Evolutionary conservation across 2,329 filamentous ascomycete species (phyloP), one percentile per base, ranked within the genome.

Genomic region (Metarhizium rileyi): DNA sequence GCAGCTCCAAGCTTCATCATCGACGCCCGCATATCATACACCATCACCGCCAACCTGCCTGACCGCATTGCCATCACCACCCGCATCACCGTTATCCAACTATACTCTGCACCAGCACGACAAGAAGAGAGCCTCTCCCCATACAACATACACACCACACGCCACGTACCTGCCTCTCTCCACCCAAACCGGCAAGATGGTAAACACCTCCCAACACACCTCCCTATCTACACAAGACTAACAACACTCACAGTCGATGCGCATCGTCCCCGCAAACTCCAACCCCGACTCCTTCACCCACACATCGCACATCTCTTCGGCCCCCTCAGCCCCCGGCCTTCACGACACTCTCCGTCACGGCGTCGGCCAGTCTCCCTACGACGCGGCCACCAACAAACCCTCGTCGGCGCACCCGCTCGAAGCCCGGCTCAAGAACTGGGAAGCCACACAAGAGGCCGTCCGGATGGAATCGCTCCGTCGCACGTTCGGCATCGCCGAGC

Each of bases 311-410:
- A 78, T 76, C 56, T 77, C 78, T 59, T 81, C 80, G 50, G 93
- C 93, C 4, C 93, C 93, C 59, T 96, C 91, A 1, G 91, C 90
- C 16, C 90, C 90, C 0, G 91, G 91, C 59, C 77, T 97, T 56
- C 90, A 94, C 77, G 93, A 97, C 74, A 90, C 87, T 18, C 86
- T 98, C 59, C 90, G 93, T 63, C 76, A 84, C 55, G 90, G 90
- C 70, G 78, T 95, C 57, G 81, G 82, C 59, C 83, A 81, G n/a
- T 73, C 78, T 46, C 67, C 80, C 56, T 65, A 69, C 57, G 69
- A 76, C 51, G 65, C 70, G 48, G 66, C 71, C 47, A 61, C 70
- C 50, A 62, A 69, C 52, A 58, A 64, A 44, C 74, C 84, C n/a
- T 71, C 79, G 55, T 70, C 67, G 41, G 72, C 84, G 3, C 93